Base-by-base conservation (phyloP, 1,284 basidiomycete genomes). In the Moesziomyces parantarcticus region DNA sequence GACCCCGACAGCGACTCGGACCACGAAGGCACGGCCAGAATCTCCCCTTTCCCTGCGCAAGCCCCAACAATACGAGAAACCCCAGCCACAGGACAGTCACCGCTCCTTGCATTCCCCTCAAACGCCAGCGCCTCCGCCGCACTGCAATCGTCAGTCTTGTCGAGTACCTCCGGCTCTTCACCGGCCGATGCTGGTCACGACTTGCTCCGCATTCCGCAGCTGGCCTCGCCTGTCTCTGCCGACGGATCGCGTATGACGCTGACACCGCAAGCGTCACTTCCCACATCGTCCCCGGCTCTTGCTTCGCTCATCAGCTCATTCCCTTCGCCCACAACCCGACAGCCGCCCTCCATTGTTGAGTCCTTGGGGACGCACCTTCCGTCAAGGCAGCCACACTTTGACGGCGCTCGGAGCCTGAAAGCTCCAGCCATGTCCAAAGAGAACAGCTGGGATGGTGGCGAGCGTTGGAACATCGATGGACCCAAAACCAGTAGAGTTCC, bases 261-360 rank as follows among this genome's bases (percentile, higher is more conserved):
- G 29, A 43, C 57, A 21, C 14, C 43, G 10, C 53, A 42, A 1
- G 1, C n/a, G 22, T 60, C 60, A 16, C 48, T 69, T 21, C 48
- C 49, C 9, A 22, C 44, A 1, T 46, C 59, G 18, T 72, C 69
- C 13, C 69, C 69, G 16, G 69, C 69, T 18, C 56, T 67, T 6
- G 63, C 49, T 25, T 58, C 58, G 20, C 69, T 72, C 34, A 72
- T 72, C 49, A 72, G 59, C 56, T 66, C 63, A 9, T 72, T 72
- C 20, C 69, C 69, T 6, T 56, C 63, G 1, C 69, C 69, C 0
- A 56, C 34, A 14, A 50, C 43, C 5, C 58, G 64, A 6, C 59
- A 46, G 16, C 26, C 20, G 8, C 14, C 51, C 1, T 36, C 42
- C 41, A 39, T 26, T n/a, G 25, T 20, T 18, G 40, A 41, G 18